Base-by-base conservation (phyloP, 768 basidiomycete genomes). In the Russula sp. region DNA sequence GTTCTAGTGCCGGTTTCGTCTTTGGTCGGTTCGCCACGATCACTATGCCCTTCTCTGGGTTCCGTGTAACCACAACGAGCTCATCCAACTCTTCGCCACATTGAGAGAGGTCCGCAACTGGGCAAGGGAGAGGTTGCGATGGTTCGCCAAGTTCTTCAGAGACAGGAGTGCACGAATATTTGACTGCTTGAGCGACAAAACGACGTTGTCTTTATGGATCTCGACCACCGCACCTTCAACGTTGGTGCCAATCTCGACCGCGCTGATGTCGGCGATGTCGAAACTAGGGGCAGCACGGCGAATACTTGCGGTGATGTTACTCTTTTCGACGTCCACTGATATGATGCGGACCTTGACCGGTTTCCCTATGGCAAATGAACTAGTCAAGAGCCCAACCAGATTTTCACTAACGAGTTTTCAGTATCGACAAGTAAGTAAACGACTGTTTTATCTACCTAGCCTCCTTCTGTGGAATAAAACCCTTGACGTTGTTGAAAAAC, bases 401-500 rank as follows among this genome's bases (percentile, higher is more conserved):
- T 82, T 82, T 76, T 95, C 92, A 71, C 94, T 97, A 63, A 8
- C 62, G 38, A 36, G 24, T 42, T 46, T 24, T 64, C 9, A 59
- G 54, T 59, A 34, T 61, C 28, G 53, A 28, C 16, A 57, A n/a
- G 22, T 16, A 59, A 42, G 57, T 28, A 48, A 42, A 49, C 16
- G 34, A 57, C 36, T 13, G 38, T 20, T 48, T n/a, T 42, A 68
- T 80, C 49, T 75, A 94, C 92, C 88, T 90, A 13, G 88, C 85
- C 78, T 98, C 97, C 57, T 81, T 84, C 10, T 81, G 75, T 4
- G 94, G 90, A 2, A 99, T 82, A 48, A 88, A 78, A 1, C 91
- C 97, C 70, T 90, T 88, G 62, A 95, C 68, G 59, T 90, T 89
- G 66, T 94, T 95, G 73, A 89, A 99, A 69, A 97, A 91, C 72